phyloP scores from a whole-genome alignment of 2,329 filamentous ascomycete species.

The Colletotrichum chrysophilum region DNA sequence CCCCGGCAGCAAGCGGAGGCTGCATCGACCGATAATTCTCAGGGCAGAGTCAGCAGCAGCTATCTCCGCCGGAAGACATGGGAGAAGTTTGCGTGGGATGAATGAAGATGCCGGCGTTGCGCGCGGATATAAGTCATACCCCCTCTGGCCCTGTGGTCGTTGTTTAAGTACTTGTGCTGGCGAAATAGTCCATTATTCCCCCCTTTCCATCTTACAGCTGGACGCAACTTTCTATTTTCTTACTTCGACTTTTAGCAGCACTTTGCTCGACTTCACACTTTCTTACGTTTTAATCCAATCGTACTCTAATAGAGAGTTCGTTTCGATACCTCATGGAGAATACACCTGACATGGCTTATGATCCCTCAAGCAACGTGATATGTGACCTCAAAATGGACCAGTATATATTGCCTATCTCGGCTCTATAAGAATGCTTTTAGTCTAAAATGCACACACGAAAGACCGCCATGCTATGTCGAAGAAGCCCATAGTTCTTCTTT shows the following conservation, averaged over 20 bases:
- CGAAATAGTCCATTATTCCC: conserved; percentile 21
- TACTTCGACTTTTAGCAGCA: conserved; percentile 32
- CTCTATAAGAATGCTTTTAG: not conserved
- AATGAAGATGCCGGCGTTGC: conserved; percentile 7
- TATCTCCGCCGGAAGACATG: not conserved
- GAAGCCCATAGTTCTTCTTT: not conserved
- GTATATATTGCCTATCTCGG: not conserved
- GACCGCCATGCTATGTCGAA: conserved; percentile 5
- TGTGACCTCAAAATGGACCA: not conserved
- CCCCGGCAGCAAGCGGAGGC: conserved; percentile 7
- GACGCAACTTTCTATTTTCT: conserved; percentile 44
- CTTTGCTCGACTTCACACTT: conserved; percentile 27
- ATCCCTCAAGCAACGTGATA: not conserved
- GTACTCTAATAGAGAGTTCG: conserved; percentile 46
- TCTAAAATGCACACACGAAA: conserved; percentile 3
- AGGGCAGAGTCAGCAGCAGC: not conserved
- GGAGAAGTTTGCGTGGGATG: not conserved
- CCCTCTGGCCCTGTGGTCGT: conserved; percentile 6
- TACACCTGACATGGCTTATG: conserved; percentile 16
- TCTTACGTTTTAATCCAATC: conserved; percentile 35
- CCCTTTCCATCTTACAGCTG: conserved; percentile 40
- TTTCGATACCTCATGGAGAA: conserved; percentile 44
- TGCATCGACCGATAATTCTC: conserved; percentile 2
- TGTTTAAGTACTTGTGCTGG: conserved; percentile 17
- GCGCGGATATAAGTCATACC: conserved; percentile 17